A percentile compares a stretch with the other conserved stretches of the same genome.
phyloP scores from a whole-genome alignment of 148 eudicot species.

The Rhododendron vialii region DNA sequence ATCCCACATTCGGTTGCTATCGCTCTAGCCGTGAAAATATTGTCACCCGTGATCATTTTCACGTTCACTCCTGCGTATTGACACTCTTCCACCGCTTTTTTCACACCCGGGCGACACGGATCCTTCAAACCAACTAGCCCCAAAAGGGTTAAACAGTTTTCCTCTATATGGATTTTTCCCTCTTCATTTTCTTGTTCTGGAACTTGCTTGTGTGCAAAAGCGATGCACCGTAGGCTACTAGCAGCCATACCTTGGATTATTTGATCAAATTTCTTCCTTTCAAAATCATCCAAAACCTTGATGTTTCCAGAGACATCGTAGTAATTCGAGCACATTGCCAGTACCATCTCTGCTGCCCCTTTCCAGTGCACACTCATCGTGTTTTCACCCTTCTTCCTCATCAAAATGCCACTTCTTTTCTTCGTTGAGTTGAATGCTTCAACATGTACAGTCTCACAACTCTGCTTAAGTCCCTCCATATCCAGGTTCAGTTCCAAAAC shows the following conservation, averaged over 20 bases:
- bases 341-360: slow-evolving; percentile 14
- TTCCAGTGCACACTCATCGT: background rate
- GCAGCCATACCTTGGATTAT: slow-evolving; percentile 13
- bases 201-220: slow-evolving; percentile 17
- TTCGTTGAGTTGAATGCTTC: slow-evolving; percentile 18
- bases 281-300: slow-evolving; percentile 1
- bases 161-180: background rate
- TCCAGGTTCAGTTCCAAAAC: background rate
- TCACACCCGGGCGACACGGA: background rate
- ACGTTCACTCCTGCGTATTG: slow-evolving; percentile 8
- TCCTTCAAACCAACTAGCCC: slow-evolving; percentile 12
- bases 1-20: slow-evolving; percentile 27
- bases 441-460: background rate
- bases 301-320: slow-evolving; percentile 4
- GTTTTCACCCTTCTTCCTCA: background rate
- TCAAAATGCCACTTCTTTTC: slow-evolving; percentile 10
- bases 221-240: slow-evolving; percentile 15
- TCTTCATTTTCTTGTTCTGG: background rate
- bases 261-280: slow-evolving; percentile 7
- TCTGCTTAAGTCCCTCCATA: background rate
- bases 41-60: slow-evolving; percentile 20
- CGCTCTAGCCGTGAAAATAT: slow-evolving; percentile 13
- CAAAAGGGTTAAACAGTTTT: background rate
- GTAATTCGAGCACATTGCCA: slow-evolving; percentile 18
- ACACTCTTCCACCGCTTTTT: slow-evolving; percentile 12